Base-by-base conservation (phyloP, 2,329 filamentous ascomycete genomes). In the Trichoderma sp. region DNA sequence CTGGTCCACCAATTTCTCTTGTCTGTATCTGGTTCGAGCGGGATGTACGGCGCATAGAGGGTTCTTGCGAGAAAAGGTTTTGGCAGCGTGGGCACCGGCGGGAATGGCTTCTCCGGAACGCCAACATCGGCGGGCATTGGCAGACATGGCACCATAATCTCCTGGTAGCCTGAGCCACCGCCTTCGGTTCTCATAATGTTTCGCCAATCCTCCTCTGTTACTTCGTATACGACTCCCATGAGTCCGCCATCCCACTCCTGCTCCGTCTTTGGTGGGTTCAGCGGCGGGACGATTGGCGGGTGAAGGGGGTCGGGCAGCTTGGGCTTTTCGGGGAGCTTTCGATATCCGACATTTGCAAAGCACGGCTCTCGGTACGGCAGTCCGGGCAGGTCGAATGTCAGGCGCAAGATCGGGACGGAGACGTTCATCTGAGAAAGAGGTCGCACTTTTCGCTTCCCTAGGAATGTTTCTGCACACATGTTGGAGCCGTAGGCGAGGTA, bases 401-500 rank as follows among this genome's bases (percentile, higher is more conserved):
- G 85, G 64, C 88, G 86, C 62, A 98, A 85, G 6, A 88, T 87
- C 0, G 96, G 96, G 2, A 94, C 93, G 6, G 92, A 88, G 8
- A 97, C 95, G 78, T 94, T 94, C 78, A 95, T 83, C 74, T 92
- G 88, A 51, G 93, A 94, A 15, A 98, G 77, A 0, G 96, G 96
- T 30, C 88, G 89, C 82, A 98, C 95, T 73, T 91, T 91, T 67
- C 95, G 91, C 73, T 82, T 84, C 72, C 92, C 93, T 62, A 91
- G 86, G 81, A 98, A 98, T 0, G 93, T 97, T 79, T 93, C 84
- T 15, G 91, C 89, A 73, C 87, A 90, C 73, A 98, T 88, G 80
- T 98, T 98, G 67, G 94, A 97, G 75, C 95, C 96, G 80, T 98
- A 98, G 12, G 95, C 95, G 26, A 95, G 88, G 80, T 95, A 95